Evolutionary conservation across 495 filamentous ascomycete species (phyloP).

Genomic region (Barbatosphaeria neglecta): DNA sequence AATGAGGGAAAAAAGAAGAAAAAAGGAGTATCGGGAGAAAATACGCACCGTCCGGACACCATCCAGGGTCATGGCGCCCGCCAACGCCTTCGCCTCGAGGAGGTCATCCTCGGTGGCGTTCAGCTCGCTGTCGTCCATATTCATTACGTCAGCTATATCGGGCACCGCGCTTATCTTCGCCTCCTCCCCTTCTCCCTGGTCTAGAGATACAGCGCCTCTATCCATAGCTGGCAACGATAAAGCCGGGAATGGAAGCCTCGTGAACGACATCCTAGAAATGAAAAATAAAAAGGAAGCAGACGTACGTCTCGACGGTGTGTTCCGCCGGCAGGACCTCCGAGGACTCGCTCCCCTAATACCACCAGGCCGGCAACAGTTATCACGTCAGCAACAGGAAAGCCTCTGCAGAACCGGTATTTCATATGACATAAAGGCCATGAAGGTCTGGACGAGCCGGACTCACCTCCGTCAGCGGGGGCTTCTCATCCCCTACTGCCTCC

Average conservation of each 20-base stretch:
- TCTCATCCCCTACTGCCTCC: neutral
- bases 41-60: constrained; percentile 7
- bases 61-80: constrained; percentile 7
- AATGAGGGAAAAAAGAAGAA: neutral
- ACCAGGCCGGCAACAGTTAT: neutral
- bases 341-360: neutral
- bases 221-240: no score
- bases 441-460: neutral
- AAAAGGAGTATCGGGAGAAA: no score
- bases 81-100: constrained; percentile 13
- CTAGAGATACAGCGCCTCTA: no score
- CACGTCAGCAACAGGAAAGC: no score
- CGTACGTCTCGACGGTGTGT: neutral
- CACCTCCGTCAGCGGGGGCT: neutral
- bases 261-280: no score
- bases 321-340: neutral
- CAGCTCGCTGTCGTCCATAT: constrained; percentile 1
- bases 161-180: neutral
- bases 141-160: neutral
- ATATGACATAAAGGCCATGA: no score
- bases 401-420: no score
- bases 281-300: no score
- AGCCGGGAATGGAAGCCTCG: no score
- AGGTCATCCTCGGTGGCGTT: constrained; percentile 15
- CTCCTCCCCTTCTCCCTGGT: neutral